Base-by-base conservation (phyloP, 805 yeast species). In the Tetrapisispora phaffii region DNA sequence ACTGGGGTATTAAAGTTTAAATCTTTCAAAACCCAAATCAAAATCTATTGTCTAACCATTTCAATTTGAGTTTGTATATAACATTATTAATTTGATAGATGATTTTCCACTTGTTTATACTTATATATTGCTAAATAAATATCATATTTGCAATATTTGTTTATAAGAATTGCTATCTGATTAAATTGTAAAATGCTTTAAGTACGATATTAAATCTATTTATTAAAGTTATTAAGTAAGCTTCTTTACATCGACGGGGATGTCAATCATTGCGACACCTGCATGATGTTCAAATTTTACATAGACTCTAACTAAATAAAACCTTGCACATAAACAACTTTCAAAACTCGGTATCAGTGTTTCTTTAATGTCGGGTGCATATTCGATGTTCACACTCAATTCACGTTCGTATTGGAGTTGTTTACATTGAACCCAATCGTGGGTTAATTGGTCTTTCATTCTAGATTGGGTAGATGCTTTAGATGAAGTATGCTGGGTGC, bases 1-100 rank as follows among this genome's bases (percentile, higher is more conserved):
- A 93, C 62, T 79, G 88, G 64, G 98, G 97, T 56, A 85, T 93
- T 45, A 93, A 93, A 68, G 72, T 86, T 51, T 87, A 69, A 67
- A 20, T 20, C 13, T n/a, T 4, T 16, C 10, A 6, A 32, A 7
- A 10, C 10, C 19, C 8, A n/a, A n/a, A 41, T 12, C 9, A 16
- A 28, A 13, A 17, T 29, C 23, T 19, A n/a, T 34, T 26, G 29
- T 34, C 16, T 22, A 19, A 23, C 24, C 26, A 36, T 22, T n/a
- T 10, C n/a, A 19, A 36, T 16, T 12, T 36, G 23, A 23, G n/a
- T 36, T 23, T 36, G 39, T 36, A 36, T 29, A 36, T 36, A 36
- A n/a, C n/a, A n/a, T 36, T 36, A n/a, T 36, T 36, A 16, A 23
- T 36, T 22, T 23, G 39, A 36, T 7, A 21, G 29, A 23, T 36